Evolutionary conservation across 768 basidiomycete species (phyloP), one percentile per base, ranked within the genome.

Genomic region (Phylloporus scabripes): DNA sequence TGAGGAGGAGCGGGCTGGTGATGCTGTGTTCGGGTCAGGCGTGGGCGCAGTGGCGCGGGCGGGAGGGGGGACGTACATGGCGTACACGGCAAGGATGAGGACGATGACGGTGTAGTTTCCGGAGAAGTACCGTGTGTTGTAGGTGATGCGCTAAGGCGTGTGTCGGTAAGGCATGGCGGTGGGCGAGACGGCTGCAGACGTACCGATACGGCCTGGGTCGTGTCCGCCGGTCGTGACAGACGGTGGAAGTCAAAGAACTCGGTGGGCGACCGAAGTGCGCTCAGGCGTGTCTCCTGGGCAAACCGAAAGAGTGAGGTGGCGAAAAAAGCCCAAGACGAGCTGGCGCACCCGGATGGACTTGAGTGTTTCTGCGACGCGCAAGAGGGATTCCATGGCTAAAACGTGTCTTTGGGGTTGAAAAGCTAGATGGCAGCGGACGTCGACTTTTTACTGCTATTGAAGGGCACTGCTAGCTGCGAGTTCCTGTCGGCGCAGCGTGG

Each of bases 121-220:
- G 49, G 87, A 90, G 70, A 89, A 90, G 64, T 89, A 90, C 42
- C 87, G 83, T 34, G 92, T 92, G 72, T 95, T 95, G 74, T 95
- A 92, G 20, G 90, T 89, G 78, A 94, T 89, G 51, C 92, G 82
- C n/a, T n/a, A n/a, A n/a, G n/a, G n/a, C n/a, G n/a, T n/a, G n/a
- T n/a, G n/a, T n/a, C n/a, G n/a, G n/a, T n/a, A n/a, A n/a, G n/a
- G n/a, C n/a, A n/a, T n/a, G n/a, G n/a, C n/a, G n/a, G n/a, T n/a
- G n/a, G n/a, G n/a, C n/a, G n/a, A n/a, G n/a, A 7, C 5, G 29
- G 29, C 12, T 29, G 28, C 18, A 11, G 11, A 26, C 37, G 26
- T 53, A 87, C 87, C 56, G 83, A 79, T 32, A 84, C 85, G 39
- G 87, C 87, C 52, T 82, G 77, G 65, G 89, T 88, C 41, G 90